Percentiles rank a stretch among this genome's conserved stretches.
These are phyloP conservation scores for Nemania diffusa DNA, from an alignment of 2,329 filamentous ascomycete genomes.

Conservation along the genomic window DNA sequence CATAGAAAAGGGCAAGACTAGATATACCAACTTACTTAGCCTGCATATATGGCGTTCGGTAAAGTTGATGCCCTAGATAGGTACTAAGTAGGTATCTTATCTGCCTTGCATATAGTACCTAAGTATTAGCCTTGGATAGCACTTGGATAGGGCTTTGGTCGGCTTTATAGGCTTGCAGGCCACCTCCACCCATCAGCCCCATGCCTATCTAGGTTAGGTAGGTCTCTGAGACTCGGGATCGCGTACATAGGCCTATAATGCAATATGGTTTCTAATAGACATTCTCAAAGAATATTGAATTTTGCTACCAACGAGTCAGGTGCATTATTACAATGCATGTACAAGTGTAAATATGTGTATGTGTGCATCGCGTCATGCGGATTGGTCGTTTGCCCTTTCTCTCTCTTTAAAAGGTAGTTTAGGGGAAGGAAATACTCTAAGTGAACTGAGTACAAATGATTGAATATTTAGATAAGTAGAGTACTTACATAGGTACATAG, in stretches of 20 bases:
- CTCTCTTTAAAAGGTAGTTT: not conserved
- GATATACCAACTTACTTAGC: not conserved
- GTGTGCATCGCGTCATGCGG: not conserved
- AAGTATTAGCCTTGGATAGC: not conserved
- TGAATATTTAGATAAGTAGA: too few species aligned
- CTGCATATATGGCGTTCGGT: not conserved
- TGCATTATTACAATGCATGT: not conserved
- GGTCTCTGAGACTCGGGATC: not conserved
- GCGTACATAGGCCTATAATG: not conserved
- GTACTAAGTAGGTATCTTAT: too few species aligned
- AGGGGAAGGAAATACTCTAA: not conserved
- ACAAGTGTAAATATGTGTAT: not conserved
- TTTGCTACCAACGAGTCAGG: not conserved
- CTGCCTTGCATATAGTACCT: too few species aligned
- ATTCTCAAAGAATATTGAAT: not conserved
- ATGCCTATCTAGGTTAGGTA: not conserved
- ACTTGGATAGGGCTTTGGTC: not conserved
- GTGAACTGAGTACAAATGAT: too few species aligned
- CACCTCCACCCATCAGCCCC: not conserved
- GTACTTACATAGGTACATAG: not conserved
- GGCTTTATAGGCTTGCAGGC: not conserved
- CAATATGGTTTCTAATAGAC: not conserved
- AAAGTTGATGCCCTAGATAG: not conserved
- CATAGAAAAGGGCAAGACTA: not conserved
- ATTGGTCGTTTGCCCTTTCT: not conserved